phyloP scores from a whole-genome alignment of 305 asterid genomes.

The Striga hermonthica region DNA sequence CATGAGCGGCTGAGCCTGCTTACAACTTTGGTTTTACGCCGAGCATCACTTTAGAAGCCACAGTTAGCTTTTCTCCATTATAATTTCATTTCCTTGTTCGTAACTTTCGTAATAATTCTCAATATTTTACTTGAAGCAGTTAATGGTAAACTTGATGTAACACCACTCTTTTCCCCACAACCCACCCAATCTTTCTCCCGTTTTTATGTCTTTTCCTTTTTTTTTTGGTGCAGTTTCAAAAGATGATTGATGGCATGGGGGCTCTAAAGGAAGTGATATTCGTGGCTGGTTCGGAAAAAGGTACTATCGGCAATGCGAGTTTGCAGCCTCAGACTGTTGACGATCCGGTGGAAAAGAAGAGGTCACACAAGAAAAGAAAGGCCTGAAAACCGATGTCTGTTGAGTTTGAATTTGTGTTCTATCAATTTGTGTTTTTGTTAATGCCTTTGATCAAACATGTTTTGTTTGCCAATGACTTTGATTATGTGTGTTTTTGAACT shows the following conservation, averaged over 20 bases:
- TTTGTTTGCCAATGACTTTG: background rate
- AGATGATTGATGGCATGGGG: constrained; percentile 29
- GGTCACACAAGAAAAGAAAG: constrained; percentile 2
- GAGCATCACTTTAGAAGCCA: no score
- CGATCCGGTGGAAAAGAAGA: constrained; percentile 16
- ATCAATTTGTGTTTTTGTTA: background rate
- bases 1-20: no score
- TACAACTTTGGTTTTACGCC: no score
- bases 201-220: background rate
- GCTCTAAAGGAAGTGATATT: constrained; percentile 33
- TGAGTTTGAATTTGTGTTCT: background rate
- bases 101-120: background rate
- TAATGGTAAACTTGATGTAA: background rate
- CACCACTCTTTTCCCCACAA: background rate
- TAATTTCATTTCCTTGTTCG: background rate
- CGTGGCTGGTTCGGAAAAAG: constrained; percentile 29
- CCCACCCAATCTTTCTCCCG: background rate
- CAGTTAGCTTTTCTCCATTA: background rate
- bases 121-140: background rate
- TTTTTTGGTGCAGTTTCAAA: constrained; percentile 41
- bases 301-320: constrained; percentile 23
- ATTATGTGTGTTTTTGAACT: background rate
- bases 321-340: background rate
- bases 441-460: background rate
- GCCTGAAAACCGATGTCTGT: no score